phyloP scores from a whole-genome alignment of 345 rosid genomes.

The Cardamine chenopodiifolia region DNA sequence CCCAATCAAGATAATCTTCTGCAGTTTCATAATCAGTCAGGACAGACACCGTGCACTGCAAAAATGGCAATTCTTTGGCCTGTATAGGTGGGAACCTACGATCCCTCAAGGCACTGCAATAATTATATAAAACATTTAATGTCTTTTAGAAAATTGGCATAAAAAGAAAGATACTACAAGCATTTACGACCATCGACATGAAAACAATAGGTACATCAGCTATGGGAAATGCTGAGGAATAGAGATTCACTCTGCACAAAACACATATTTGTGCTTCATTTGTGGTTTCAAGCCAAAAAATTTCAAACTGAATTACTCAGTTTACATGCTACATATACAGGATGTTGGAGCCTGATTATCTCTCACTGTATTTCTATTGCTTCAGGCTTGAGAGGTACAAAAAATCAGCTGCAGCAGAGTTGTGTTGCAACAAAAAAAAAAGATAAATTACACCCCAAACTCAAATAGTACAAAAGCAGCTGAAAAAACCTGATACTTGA shows the following conservation, averaged over 20 bases:
- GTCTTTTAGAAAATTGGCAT: no score
- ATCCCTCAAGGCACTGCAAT: constrained; percentile 90
- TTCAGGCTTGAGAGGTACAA: no score
- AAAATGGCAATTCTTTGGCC: constrained; percentile 81
- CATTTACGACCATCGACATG: constrained; percentile 1
- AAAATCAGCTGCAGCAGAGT: neutral
- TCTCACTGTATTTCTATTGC: neutral
- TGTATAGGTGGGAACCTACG: constrained; percentile 95
- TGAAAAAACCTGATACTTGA: neutral
- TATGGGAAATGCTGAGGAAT: neutral
- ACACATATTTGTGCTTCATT: neutral
- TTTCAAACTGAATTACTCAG: neutral
- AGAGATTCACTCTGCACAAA: neutral
- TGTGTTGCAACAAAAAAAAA: neutral
- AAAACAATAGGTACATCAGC: constrained; percentile 1
- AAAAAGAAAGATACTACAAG: neutral
- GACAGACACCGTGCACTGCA: constrained; percentile 94
- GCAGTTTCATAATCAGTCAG: constrained; percentile 78
- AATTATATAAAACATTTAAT: neutral
- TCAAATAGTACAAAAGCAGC: constrained; percentile 1
- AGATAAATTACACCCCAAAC: neutral
- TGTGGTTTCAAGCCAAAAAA: neutral
- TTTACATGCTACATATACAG: neutral
- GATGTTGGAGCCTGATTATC: neutral
- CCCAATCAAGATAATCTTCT: constrained; percentile 91